Evolutionary conservation across 768 basidiomycete species (phyloP).

Genomic region (Lactarius quietus): DNA sequence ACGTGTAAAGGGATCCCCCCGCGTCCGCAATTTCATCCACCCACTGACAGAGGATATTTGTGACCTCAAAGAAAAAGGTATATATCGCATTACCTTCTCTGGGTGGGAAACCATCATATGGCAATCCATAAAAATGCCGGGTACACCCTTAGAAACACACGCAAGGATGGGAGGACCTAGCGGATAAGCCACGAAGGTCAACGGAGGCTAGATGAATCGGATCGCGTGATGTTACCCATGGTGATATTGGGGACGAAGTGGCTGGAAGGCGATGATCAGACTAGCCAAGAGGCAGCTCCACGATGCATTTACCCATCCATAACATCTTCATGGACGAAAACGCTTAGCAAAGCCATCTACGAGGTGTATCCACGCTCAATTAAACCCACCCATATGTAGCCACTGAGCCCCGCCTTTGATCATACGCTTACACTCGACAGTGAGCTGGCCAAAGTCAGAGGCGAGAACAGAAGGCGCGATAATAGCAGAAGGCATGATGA

Average conservation of each 20-base stretch:
- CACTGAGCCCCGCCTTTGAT: conserved; percentile 93
- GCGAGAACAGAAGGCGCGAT: conserved; percentile 97
- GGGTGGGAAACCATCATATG: conserved; percentile 99
- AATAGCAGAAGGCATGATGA: conserved; percentile 78
- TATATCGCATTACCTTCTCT: conserved; percentile 57
- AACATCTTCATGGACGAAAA: conserved; percentile 57
- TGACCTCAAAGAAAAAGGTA: not conserved
- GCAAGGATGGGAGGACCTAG: conserved; percentile 84
- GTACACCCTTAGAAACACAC: conserved; percentile 80
- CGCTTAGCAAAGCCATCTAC: conserved; percentile 5
- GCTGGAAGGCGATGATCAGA: conserved; percentile 39
- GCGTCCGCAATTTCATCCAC: conserved; percentile 94
- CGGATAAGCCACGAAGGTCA: conserved; percentile 7
- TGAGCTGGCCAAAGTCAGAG: conserved; percentile 93
- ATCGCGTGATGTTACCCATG: conserved; percentile 57
- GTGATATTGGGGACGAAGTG: conserved; percentile 99
- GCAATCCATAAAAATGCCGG: conserved; percentile 99
- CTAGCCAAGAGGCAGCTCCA: not conserved
- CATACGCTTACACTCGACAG: conserved; percentile 95
- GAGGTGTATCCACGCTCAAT: not conserved
- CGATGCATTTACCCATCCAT: conserved; percentile 82
- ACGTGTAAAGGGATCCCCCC: conserved; percentile 92
- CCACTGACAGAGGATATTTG: conserved; percentile 59
- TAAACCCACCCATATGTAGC: conserved; percentile 87
- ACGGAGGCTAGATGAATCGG: conserved; percentile 13